phyloP scores from a whole-genome alignment of 495 filamentous ascomycete species.

The Penicillium pancosmium region DNA sequence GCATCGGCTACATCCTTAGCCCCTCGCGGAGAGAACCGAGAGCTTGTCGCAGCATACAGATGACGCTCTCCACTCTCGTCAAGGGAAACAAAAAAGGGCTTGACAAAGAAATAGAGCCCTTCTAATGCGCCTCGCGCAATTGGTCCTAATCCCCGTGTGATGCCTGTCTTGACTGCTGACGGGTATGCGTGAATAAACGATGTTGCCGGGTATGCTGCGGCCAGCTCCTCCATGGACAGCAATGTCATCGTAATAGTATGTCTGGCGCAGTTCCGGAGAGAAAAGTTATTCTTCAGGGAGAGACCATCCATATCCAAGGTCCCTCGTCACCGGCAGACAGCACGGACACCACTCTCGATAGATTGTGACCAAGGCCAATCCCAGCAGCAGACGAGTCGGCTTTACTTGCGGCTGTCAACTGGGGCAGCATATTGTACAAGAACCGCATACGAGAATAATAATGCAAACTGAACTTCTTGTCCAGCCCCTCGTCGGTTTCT shows the following conservation, averaged over 20 bases:
- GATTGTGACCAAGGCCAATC: constrained; percentile 11
- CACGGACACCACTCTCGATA: constrained; percentile 64
- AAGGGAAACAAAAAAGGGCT: constrained; percentile 30
- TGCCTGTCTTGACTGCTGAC: constrained; percentile 52
- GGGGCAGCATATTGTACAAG: constrained; percentile 62
- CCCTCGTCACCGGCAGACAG: constrained; percentile 55
- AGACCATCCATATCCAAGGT: constrained; percentile 52
- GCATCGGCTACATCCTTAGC: constrained; percentile 5
- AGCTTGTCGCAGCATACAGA: constrained; percentile 47
- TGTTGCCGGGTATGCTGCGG: constrained; percentile 48
- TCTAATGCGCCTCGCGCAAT: constrained; percentile 13
- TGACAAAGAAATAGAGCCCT: constrained; percentile 19
- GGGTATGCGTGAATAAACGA: constrained; percentile 64
- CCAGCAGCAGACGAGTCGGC: background rate
- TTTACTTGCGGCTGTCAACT: constrained; percentile 44
- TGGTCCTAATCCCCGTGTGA: constrained; percentile 26
- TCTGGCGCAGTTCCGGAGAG: constrained; percentile 37
- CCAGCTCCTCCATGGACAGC: constrained; percentile 44
- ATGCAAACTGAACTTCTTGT: constrained; percentile 56
- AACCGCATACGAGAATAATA: constrained; percentile 74
- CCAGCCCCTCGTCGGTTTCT: constrained; percentile 65
- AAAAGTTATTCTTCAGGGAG: constrained; percentile 34
- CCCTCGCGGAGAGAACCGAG: constrained; percentile 32
- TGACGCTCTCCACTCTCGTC: constrained; percentile 49
- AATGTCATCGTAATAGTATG: constrained; percentile 55